Percentiles rank a stretch among this genome's conserved stretches.
Conservation (phyloP, 495 filamentous ascomycete species). For the Podospora pseudoanserina region DNA sequence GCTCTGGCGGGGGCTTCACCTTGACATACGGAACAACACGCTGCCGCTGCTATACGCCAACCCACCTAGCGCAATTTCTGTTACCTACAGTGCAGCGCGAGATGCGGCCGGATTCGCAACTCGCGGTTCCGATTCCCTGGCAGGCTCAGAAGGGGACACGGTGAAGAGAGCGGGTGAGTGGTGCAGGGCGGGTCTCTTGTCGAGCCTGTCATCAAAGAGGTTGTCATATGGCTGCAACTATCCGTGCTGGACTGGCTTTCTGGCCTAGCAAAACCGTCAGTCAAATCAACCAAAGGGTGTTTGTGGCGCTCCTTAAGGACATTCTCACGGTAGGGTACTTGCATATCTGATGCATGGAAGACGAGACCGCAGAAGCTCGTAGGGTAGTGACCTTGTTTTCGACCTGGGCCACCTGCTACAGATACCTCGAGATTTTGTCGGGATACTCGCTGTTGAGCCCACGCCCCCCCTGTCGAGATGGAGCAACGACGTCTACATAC, state of each 20-base stretch:
- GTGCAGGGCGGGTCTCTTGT: slow-evolving; percentile 13
- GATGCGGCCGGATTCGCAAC: slow-evolving; percentile 4
- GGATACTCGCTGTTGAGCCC: slow-evolving; percentile 12
- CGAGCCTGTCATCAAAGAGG: slow-evolving; percentile 17
- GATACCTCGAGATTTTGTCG: slow-evolving; percentile 17
- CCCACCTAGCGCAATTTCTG: slow-evolving; percentile 3
- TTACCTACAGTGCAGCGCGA: not conserved
- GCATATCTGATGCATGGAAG: slow-evolving; percentile 36
- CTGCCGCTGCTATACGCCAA: not conserved
- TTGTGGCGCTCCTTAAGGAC: slow-evolving; percentile 28
- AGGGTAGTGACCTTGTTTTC: slow-evolving; percentile 12
- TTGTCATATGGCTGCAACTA: slow-evolving; percentile 32
- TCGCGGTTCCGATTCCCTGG: slow-evolving; percentile 1
- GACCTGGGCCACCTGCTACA: slow-evolving; percentile 2
- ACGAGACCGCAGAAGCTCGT: slow-evolving; percentile 26
- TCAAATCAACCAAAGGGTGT: slow-evolving; percentile 28
- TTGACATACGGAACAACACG: not conserved
- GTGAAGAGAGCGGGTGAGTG: slow-evolving; percentile 13
- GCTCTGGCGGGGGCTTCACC: slow-evolving; percentile 4
- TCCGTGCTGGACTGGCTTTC: slow-evolving; percentile 28
- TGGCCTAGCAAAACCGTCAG: slow-evolving; percentile 20
- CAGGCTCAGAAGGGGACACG: slow-evolving; percentile 8
- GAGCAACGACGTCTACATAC: not conserved
- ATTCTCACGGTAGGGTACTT: slow-evolving; percentile 31
- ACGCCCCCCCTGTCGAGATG: not conserved